Conservation (phyloP, 352 stramenopile species). For the Globisporangium apiculatum region DNA sequence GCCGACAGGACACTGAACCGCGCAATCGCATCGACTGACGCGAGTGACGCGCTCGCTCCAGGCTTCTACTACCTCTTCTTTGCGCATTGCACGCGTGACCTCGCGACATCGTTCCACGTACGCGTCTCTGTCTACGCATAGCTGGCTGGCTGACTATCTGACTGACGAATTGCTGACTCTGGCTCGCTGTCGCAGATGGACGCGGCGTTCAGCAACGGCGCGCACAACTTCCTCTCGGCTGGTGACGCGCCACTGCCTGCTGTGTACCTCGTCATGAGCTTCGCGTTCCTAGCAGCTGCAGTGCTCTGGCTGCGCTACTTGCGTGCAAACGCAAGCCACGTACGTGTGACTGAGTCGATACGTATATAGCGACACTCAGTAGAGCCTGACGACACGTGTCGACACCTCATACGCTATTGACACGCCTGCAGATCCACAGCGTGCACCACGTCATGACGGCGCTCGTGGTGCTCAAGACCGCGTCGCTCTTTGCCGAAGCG, state of each 20-base stretch:
- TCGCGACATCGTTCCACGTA: conserved; percentile 87
- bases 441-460: conserved; percentile 96
- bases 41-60: conserved; percentile 13
- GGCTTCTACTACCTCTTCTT: conserved; percentile 90
- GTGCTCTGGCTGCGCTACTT: conserved; percentile 64
- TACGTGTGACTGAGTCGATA: conserved; percentile 29
- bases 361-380: too few relatives aligned
- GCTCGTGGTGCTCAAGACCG: conserved; percentile 89
- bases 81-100: conserved; percentile 59
- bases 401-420: conserved; percentile 5
- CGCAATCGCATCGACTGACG: conserved; percentile 17
- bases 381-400: not conserved
- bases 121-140: not conserved
- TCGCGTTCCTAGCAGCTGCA: conserved; percentile 55
- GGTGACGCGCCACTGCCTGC: conserved; percentile 77
- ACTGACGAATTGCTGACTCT: not conserved
- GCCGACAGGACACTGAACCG: conserved; percentile 33
- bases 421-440: conserved; percentile 63
- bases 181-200: conserved; percentile 35
- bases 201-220: conserved; percentile 76
- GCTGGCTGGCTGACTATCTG: conserved; percentile 1
- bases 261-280: conserved; percentile 77
- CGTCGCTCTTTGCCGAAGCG: conserved; percentile 92
- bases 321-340: conserved; percentile 39
- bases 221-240: conserved; percentile 78